phyloP scores from a whole-genome alignment of 192 early-diverging fungal genomes.

The Linnemannia hyalina region DNA sequence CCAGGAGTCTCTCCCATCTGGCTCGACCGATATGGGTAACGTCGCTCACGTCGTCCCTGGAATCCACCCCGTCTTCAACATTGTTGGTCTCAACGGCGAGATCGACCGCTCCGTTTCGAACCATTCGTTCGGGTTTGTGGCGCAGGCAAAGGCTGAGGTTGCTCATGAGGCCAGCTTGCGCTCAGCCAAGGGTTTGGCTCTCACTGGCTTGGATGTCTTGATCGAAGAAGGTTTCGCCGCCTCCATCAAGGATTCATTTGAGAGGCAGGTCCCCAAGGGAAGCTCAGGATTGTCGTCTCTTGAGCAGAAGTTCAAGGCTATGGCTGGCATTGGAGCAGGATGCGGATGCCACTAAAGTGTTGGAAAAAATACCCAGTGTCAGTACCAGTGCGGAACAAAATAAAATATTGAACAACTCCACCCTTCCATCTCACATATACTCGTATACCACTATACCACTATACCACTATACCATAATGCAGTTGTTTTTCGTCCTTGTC shows the following conservation, averaged over 20 bases:
- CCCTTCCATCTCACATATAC: background rate
- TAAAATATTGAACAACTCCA: background rate
- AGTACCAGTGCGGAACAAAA: background rate
- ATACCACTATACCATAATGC: background rate
- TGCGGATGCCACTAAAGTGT: conserved; percentile 29
- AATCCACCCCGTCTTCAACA: conserved; percentile 41
- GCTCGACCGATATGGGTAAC: conserved; percentile 32
- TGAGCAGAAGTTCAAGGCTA: conserved; percentile 1
- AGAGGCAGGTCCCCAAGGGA: conserved; percentile 24
- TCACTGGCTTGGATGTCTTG: conserved; percentile 62
- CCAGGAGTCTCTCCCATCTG: conserved; percentile 20
- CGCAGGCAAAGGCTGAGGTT: conserved; percentile 63
- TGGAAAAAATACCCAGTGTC: background rate
- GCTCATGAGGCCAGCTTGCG: conserved; percentile 71
- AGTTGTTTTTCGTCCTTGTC: background rate
- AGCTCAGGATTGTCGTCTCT: background rate
- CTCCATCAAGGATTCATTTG: conserved; percentile 57
- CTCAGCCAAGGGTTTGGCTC: conserved; percentile 67
- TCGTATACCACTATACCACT: background rate
- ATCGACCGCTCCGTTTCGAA: conserved; percentile 68
- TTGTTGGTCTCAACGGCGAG: conserved; percentile 49
- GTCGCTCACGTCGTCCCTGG: conserved; percentile 30
- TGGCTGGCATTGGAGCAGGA: conserved; percentile 14
- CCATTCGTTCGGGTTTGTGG: conserved; percentile 75
- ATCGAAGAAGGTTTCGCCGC: conserved; percentile 62